A percentile compares a stretch with the other conserved stretches of the same genome.
Evolutionary conservation across 2,329 filamentous ascomycete genomes (phyloP).

Genomic region (Fusarium duplospermum): DNA sequence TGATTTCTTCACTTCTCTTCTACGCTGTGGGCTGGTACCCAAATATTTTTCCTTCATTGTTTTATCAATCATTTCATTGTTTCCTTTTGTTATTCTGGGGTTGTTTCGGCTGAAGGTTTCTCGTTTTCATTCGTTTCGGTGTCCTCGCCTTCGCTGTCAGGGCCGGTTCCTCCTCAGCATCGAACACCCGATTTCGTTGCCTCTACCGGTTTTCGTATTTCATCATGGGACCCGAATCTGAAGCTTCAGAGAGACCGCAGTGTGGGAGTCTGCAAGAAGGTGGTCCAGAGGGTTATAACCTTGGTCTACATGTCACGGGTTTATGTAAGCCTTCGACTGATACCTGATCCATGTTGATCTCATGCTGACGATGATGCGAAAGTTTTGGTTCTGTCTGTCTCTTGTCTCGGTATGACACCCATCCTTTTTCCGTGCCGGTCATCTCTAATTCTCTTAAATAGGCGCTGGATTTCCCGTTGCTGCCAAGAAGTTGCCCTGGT

Average conservation of each 20-base stretch:
- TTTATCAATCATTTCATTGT: not conserved
- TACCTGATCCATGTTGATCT: not conserved
- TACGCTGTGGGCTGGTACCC: not conserved
- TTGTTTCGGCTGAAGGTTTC: not conserved
- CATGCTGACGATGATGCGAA: not conserved
- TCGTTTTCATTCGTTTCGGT: not conserved
- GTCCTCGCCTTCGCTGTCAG: not conserved
- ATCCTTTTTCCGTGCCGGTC: not conserved
- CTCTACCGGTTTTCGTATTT: not conserved
- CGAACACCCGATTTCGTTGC: not conserved
- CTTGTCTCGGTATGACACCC: slow-evolving; percentile 36
- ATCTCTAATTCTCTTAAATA: slow-evolving; percentile 14
- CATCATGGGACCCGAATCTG: not conserved
- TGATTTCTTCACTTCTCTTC: not conserved
- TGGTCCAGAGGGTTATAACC: slow-evolving; percentile 38
- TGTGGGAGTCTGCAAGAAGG: slow-evolving; percentile 36
- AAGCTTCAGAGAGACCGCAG: slow-evolving; percentile 40
- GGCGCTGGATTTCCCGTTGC: slow-evolving; percentile 65
- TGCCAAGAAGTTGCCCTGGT: slow-evolving; percentile 66
- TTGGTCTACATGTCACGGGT: slow-evolving; percentile 45
- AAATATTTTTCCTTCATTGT: not conserved
- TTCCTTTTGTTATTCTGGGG: not conserved
- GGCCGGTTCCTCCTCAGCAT: not conserved
- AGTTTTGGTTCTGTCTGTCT: slow-evolving; percentile 46
- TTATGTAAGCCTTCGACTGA: slow-evolving; percentile 41